phyloP scores from a whole-genome alignment of 2,329 filamentous ascomycete species.

The Thelonectria olida region DNA sequence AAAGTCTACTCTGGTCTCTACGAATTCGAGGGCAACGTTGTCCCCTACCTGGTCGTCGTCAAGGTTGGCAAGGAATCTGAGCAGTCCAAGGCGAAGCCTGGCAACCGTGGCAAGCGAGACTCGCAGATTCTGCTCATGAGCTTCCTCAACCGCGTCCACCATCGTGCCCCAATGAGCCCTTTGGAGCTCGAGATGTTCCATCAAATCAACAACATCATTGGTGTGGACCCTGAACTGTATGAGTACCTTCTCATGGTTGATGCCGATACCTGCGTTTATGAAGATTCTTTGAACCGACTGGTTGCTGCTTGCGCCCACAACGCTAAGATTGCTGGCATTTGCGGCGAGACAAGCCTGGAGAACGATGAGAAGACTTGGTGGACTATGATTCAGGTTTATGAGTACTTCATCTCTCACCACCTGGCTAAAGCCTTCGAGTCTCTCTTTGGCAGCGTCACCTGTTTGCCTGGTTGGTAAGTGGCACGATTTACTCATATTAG shows the following conservation, averaged over 20 bases:
- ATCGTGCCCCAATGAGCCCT: slow-evolving; percentile 92
- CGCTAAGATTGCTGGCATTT: slow-evolving; percentile 95
- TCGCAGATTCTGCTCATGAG: slow-evolving; percentile 96
- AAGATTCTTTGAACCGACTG: slow-evolving; percentile 91
- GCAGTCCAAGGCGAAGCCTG: slow-evolving; percentile 88
- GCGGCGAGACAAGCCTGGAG: slow-evolving; percentile 93
- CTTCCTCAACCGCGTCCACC: slow-evolving; percentile 97
- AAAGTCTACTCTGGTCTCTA: slow-evolving; percentile 99
- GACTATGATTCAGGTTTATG: slow-evolving; percentile 99
- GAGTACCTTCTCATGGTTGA: slow-evolving; percentile 98
- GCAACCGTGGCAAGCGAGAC: slow-evolving; percentile 98
- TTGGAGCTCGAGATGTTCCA: slow-evolving; percentile 98
- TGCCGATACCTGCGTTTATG: slow-evolving; percentile 92
- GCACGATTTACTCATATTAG: background rate
- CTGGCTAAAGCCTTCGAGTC: slow-evolving; percentile 97
- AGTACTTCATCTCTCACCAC: slow-evolving; percentile 99
- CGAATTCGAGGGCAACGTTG: slow-evolving; percentile 96
- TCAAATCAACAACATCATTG: slow-evolving; percentile 99
- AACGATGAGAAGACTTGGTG: slow-evolving; percentile 97
- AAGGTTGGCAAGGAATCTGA: slow-evolving; percentile 98
- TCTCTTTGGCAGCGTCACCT: slow-evolving; percentile 96
- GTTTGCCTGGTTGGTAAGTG: slow-evolving; percentile 96
- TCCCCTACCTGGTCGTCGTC: slow-evolving; percentile 94
- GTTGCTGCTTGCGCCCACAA: slow-evolving; percentile 94
- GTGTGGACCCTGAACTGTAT: slow-evolving; percentile 95